Evolutionary conservation across 805 yeast species (phyloP).

Genomic region (Candida dajiaensis): DNA sequence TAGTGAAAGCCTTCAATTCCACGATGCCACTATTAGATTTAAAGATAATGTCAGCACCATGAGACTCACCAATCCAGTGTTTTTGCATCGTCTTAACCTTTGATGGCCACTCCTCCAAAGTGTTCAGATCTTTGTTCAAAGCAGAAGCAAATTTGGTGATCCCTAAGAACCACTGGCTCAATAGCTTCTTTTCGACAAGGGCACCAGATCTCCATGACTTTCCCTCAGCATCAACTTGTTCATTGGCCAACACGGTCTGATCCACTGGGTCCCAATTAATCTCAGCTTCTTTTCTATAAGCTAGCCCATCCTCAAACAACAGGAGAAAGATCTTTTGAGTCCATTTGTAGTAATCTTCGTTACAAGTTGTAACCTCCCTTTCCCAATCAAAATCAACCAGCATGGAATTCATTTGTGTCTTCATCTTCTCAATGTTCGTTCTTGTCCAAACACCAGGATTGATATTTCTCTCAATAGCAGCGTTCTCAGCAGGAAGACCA

Average conservation of each 20-base stretch:
- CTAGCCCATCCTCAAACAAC: conserved; percentile 69
- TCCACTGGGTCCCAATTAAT: conserved; percentile 99
- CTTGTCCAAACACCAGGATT: conserved; percentile 83
- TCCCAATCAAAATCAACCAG: conserved; percentile 92
- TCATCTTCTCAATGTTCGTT: conserved; percentile 79
- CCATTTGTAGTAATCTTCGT: conserved; percentile 85
- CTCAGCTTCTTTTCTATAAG: conserved; percentile 79
- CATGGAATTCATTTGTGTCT: conserved; percentile 71
- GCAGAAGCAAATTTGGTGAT: conserved; percentile 77
- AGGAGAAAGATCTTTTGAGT: conserved; percentile 82
- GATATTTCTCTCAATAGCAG: conserved; percentile 81
- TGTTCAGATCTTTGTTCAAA: conserved; percentile 56
- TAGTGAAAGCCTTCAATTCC: conserved; percentile 60
- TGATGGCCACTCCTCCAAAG: conserved; percentile 74
- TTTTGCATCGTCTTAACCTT: conserved; percentile 86
- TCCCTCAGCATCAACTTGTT: conserved; percentile 90
- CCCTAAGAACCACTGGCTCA: conserved; percentile 92
- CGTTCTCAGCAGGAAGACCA: conserved; percentile 97
- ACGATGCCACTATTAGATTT: conserved; percentile 21
- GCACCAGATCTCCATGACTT: conserved; percentile 98
- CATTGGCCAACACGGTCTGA: conserved; percentile 90
- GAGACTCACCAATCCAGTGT: conserved; percentile 90
- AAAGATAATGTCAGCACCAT: conserved; percentile 69
- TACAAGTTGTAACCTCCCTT: conserved; percentile 78
- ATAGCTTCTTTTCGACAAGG: conserved; percentile 68